Percentiles rank a stretch among this genome's conserved stretches.
Conservation (phyloP, 1,139 yeast genomes). For the Geotrichum restrictum region DNA sequence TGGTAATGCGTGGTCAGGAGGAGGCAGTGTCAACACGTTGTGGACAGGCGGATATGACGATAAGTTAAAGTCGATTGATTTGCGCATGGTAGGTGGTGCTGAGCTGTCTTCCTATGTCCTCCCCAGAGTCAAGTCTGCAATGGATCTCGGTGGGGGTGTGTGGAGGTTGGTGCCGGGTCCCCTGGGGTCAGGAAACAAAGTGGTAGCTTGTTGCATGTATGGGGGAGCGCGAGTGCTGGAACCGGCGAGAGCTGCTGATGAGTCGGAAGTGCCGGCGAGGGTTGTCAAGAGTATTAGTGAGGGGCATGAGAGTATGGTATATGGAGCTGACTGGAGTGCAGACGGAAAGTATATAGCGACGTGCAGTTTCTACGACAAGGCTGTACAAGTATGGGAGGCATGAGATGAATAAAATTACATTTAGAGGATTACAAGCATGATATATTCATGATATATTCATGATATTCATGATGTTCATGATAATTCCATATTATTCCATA, state of each 20-base stretch:
- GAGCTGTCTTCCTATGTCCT: conserved; percentile 44
- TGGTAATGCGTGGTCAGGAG: conserved; percentile 28
- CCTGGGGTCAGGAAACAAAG: conserved; percentile 25
- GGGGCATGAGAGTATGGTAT: conserved; percentile 87
- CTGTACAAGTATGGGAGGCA: conserved; percentile 56
- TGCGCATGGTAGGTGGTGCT: conserved; percentile 52
- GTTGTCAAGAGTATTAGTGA: conserved; percentile 54
- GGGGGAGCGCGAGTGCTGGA: conserved; percentile 76
- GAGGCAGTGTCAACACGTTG: conserved; percentile 35
- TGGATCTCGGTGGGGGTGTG: conserved; percentile 84
- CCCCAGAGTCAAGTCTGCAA: conserved; percentile 46
- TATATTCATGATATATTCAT: too few relatives aligned
- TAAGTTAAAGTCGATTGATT: conserved; percentile 60
- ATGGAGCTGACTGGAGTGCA: conserved; percentile 85
- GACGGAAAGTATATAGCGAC: conserved; percentile 54
- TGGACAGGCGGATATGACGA: conserved; percentile 97
- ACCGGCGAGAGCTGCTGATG: conserved; percentile 33
- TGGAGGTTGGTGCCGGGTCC: conserved; percentile 81
- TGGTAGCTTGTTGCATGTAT: conserved; percentile 88
- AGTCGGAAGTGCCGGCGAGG: conserved; percentile 38
- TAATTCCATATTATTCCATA: too few relatives aligned
- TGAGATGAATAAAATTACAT: background rate
- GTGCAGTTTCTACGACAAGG: conserved; percentile 83
- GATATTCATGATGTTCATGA: too few relatives aligned
- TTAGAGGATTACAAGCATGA: too few relatives aligned